Conservation (phyloP, 768 basidiomycete genomes). For the Mycena filopes region DNA sequence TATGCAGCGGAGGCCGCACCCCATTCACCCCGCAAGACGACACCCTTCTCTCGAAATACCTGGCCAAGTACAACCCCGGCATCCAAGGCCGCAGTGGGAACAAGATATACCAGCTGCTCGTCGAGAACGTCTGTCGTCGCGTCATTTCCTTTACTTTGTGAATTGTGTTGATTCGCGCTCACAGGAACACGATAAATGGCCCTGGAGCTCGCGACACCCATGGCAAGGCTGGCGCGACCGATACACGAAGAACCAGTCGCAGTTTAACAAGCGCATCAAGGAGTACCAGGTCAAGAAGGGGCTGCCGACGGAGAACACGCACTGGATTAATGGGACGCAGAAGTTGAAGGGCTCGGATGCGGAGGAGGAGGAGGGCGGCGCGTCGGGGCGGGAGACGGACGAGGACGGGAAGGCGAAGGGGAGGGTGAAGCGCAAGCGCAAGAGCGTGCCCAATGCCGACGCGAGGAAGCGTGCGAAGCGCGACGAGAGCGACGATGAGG, state of each 20-base stretch:
- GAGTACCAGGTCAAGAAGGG: conserved; percentile 49
- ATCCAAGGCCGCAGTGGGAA: conserved; percentile 57
- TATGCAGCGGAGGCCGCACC: conserved; percentile 30
- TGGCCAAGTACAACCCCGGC: conserved; percentile 60
- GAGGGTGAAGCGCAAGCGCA: conserved; percentile 16
- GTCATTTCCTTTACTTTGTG: not conserved
- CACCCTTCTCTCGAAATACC: conserved; percentile 52
- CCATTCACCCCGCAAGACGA: conserved; percentile 55
- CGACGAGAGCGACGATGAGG: conserved; percentile 17
- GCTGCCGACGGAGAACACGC: conserved; percentile 25
- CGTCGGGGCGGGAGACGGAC: no score
- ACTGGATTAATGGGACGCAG: conserved; percentile 10
- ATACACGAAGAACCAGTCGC: conserved; percentile 57
- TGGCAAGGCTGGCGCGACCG: conserved; percentile 74
- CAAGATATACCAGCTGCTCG: conserved; percentile 53
- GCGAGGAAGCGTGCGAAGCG: conserved; percentile 21
- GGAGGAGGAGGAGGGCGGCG: conserved; percentile 3
- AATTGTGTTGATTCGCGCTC: conserved; percentile 3
- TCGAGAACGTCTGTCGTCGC: conserved; percentile 56
- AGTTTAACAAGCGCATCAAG: conserved; percentile 56
- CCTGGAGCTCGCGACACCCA: conserved; percentile 62
- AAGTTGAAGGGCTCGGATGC: conserved; percentile 18
- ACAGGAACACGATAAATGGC: conserved; percentile 57
- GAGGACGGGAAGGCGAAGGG: not conserved
- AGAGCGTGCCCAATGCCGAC: not conserved